phyloP scores from a whole-genome alignment of 177 flowering plant species.

The Vitis hybrid region DNA sequence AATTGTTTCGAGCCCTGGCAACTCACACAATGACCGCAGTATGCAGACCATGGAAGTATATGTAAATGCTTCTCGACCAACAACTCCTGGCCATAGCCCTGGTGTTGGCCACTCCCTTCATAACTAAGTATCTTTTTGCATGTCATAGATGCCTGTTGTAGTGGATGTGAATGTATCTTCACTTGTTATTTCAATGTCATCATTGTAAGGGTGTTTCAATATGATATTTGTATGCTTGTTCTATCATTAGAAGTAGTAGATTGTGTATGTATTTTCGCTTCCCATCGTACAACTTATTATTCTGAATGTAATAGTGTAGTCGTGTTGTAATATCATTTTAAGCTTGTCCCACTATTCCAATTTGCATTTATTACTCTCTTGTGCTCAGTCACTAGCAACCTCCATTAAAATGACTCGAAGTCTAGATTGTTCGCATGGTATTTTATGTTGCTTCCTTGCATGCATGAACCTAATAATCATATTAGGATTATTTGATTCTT shows the following conservation, averaged over 20 bases:
- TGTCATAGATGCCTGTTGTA: background rate
- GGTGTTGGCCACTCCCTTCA: slow-evolving; percentile 35
- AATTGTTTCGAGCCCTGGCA: background rate
- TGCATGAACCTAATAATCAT: too few relatives aligned
- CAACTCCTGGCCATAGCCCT: slow-evolving; percentile 41
- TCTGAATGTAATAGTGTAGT: background rate
- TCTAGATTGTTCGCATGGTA: too few relatives aligned
- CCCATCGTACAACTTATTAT: background rate
- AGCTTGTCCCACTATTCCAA: background rate
- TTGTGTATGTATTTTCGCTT: background rate
- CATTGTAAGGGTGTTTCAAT: too few relatives aligned
- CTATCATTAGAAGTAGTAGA: background rate
- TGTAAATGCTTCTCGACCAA: slow-evolving; percentile 29
- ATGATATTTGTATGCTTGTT: too few relatives aligned
- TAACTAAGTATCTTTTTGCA: background rate
- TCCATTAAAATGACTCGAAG: too few relatives aligned
- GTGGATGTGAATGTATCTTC: background rate
- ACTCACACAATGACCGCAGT: background rate
- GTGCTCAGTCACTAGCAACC: too few relatives aligned
- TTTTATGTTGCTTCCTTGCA: too few relatives aligned
- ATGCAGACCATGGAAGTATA: background rate
- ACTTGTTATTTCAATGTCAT: background rate
- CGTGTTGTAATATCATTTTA: background rate
- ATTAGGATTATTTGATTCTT: too few relatives aligned
- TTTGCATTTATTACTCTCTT: too few relatives aligned